Conservation (phyloP, 352 stramenopile genomes). For the Pelagophyceae sp. region DNA sequence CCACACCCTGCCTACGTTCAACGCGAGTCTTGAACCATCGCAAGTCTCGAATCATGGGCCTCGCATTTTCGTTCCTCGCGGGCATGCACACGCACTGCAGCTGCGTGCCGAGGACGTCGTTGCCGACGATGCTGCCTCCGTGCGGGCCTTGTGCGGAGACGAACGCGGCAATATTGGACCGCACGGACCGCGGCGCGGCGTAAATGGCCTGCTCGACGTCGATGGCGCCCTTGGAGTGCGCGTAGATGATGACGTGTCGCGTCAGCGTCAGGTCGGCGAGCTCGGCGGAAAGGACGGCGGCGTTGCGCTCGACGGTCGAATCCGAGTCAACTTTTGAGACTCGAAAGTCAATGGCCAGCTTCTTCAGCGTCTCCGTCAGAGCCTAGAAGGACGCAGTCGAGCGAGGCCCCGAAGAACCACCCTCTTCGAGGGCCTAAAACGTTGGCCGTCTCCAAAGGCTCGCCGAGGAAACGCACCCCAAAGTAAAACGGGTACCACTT, state of each 20-base stretch:
- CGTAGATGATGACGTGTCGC: background rate
- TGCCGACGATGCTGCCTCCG: background rate
- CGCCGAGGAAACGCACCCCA: too few species aligned
- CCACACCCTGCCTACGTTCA: too few species aligned
- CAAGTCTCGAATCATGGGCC: too few species aligned
- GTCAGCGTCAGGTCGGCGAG: background rate
- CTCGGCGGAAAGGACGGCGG: background rate
- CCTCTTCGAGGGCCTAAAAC: too few species aligned
- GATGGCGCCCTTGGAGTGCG: constrained; percentile 1
- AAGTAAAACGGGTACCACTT: constrained; percentile 15
- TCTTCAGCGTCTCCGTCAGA: background rate
- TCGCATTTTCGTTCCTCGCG: too few species aligned
- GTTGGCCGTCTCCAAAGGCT: too few species aligned
- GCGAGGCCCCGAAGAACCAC: too few species aligned
- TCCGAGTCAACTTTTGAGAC: background rate
- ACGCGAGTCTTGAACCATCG: too few species aligned
- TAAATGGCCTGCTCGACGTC: background rate
- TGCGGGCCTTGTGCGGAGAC: background rate
- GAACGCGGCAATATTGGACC: background rate
- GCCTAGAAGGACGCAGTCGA: too few species aligned
- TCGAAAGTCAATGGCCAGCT: background rate
- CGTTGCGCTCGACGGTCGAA: background rate
- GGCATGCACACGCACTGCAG: background rate
- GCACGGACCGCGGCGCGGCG: background rate
- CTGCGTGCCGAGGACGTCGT: background rate